A percentile compares a stretch with the other conserved stretches of the same genome.
These are phyloP conservation scores for Cyathus striatus DNA, from an alignment of 768 basidiomycete genomes.

Conservation along the genomic window DNA sequence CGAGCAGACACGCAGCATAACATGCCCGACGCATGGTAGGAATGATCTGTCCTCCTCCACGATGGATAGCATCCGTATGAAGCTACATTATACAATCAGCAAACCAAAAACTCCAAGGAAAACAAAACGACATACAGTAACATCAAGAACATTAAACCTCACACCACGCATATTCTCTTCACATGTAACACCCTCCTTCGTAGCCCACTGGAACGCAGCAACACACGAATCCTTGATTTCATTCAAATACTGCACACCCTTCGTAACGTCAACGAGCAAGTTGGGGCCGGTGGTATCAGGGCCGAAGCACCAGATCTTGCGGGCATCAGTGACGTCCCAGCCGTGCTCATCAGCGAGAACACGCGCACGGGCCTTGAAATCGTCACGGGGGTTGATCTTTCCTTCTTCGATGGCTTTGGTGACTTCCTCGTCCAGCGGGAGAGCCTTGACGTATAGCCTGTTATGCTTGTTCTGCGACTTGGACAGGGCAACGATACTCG, in stretches of 20 bases:
- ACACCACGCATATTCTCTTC: conserved; percentile 99
- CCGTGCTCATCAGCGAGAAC: conserved; percentile 92
- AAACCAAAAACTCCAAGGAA: conserved; percentile 3
- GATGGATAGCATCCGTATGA: conserved; percentile 98
- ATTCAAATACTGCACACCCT: conserved; percentile 98
- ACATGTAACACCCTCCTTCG: conserved; percentile 93
- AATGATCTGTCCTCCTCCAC: conserved; percentile 98
- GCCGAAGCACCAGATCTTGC: conserved; percentile 99
- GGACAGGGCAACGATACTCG: conserved; percentile 91
- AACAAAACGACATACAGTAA: conserved; percentile 61
- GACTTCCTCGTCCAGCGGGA: conserved; percentile 92
- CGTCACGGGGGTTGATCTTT: conserved; percentile 84
- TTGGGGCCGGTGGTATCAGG: conserved; percentile 98
- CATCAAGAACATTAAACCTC: conserved; percentile 93
- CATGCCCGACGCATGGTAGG: conserved; percentile 94
- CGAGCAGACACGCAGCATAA: conserved; percentile 93
- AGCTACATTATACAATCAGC: conserved; percentile 46
- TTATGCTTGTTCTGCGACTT: conserved; percentile 99
- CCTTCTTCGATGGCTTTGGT: conserved; percentile 89
- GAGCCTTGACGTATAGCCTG: conserved; percentile 90
- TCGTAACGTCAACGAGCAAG: conserved; percentile 95
- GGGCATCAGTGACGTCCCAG: conserved; percentile 99
- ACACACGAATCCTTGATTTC: conserved; percentile 99
- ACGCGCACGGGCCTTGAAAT: conserved; percentile 96
- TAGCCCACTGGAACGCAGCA: conserved; percentile 99